A percentile compares a stretch with the other conserved stretches of the same genome.
phyloP scores from a whole-genome alignment of 371 early-diverging fungal genomes.

The Mucor lusitanicus region DNA sequence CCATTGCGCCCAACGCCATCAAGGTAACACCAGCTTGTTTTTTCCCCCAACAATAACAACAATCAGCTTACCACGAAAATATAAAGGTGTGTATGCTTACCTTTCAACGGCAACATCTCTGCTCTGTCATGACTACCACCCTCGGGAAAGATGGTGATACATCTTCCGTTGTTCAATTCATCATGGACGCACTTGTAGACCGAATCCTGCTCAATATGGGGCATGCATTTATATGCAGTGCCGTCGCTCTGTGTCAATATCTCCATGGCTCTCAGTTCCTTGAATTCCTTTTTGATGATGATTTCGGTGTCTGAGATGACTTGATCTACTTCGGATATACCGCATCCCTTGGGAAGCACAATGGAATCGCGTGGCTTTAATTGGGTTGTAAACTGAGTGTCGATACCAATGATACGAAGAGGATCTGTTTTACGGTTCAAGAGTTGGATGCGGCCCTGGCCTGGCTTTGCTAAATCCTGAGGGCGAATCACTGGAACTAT shows the following conservation, averaged over 20 bases:
- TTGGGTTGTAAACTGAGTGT: slow-evolving; percentile 70
- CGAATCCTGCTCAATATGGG: slow-evolving; percentile 82
- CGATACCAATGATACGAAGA: slow-evolving; percentile 63
- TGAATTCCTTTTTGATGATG: slow-evolving; percentile 58
- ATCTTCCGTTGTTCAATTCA: slow-evolving; percentile 70
- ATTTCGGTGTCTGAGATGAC: slow-evolving; percentile 83
- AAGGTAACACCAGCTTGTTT: slow-evolving; percentile 75
- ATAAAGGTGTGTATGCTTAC: slow-evolving; percentile 24
- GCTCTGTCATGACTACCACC: slow-evolving; percentile 93
- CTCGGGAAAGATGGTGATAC: slow-evolving; percentile 92
- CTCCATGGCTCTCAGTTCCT: neutral
- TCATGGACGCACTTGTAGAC: slow-evolving; percentile 82
- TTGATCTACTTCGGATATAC: slow-evolving; percentile 65
- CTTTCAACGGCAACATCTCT: slow-evolving; percentile 92
- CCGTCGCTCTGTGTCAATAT: slow-evolving; percentile 45
- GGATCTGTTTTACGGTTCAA: slow-evolving; percentile 64
- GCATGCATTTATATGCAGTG: slow-evolving; percentile 68
- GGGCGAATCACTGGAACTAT: slow-evolving; percentile 87
- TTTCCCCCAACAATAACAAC: slow-evolving; percentile 2
- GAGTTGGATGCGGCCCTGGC: slow-evolving; percentile 67
- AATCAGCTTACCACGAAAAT: neutral
- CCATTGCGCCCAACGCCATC: slow-evolving; percentile 94
- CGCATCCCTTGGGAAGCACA: slow-evolving; percentile 57
- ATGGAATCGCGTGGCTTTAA: slow-evolving; percentile 59
- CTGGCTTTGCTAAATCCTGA: slow-evolving; percentile 76